Evolutionary conservation across 805 yeast species (phyloP).

Genomic region (Candida methanosorbosa): DNA sequence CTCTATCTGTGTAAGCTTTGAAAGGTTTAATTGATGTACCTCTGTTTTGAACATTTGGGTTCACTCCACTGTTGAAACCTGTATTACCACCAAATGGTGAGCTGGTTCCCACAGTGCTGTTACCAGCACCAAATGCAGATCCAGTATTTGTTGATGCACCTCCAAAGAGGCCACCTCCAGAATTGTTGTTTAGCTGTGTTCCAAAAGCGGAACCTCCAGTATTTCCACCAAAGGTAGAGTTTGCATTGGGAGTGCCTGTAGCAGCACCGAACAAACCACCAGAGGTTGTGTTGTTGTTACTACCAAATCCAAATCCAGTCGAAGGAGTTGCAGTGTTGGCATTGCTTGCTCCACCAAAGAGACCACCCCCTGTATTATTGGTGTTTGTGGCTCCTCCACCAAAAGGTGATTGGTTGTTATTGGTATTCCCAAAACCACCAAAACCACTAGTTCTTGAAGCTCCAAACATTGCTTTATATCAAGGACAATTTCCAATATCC

Average conservation of each 20-base stretch:
- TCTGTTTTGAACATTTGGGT: conserved; percentile 32
- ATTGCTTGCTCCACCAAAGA: conserved; percentile 8
- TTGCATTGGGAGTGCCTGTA: conserved; percentile 15
- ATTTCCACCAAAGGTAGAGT: conserved; percentile 29
- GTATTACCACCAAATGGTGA: conserved; percentile 7
- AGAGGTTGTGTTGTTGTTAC: conserved; percentile 12
- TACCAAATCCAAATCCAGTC: conserved; percentile 8
- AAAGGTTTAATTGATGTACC: conserved; percentile 74
- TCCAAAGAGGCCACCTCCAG: conserved; percentile 23
- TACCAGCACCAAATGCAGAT: conserved; percentile 15
- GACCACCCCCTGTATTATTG: conserved; percentile 6
- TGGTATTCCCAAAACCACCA: conserved; percentile 34
- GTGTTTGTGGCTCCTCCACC: conserved; percentile 10
- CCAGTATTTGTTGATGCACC: conserved; percentile 24
- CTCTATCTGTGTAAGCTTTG: conserved; percentile 64
- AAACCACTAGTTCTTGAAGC: conserved; percentile 32
- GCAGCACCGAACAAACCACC: conserved; percentile 11
- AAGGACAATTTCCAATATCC: too few relatives aligned
- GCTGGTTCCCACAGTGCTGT: conserved; percentile 12
- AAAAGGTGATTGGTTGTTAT: conserved; percentile 13
- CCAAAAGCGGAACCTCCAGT: conserved; percentile 15
- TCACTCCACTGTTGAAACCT: conserved; percentile 24
- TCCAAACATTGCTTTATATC: background rate
- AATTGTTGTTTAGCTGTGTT: conserved; percentile 9
- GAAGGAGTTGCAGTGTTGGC: background rate